Percentiles rank a stretch among this genome's conserved stretches.
Conservation (phyloP, 805 yeast species). For the Saturnispora mendoncae region DNA sequence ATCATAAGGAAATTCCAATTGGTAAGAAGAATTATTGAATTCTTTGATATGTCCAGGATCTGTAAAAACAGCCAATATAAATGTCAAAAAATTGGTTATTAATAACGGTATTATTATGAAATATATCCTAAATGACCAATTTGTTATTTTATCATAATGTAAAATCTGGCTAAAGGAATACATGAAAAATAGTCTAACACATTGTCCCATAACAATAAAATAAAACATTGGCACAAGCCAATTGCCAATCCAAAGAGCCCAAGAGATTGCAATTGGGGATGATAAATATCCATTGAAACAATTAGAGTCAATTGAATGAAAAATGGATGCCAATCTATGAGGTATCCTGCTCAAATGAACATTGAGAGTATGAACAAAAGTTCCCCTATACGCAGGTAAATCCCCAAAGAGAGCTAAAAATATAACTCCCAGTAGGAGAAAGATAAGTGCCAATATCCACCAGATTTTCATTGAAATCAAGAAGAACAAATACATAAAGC, state of each 20-base stretch:
- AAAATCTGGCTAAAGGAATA: conserved; percentile 18
- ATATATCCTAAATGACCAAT: conserved; percentile 13
- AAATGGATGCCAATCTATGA: not conserved
- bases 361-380: conserved; percentile 25
- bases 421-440: conserved; percentile 15
- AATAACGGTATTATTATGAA: conserved; percentile 29
- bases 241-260: conserved; percentile 20
- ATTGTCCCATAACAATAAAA: conserved; percentile 27
- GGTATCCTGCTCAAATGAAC: conserved; percentile 10
- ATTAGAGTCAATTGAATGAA: conserved; percentile 19
- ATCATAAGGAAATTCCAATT: conserved; percentile 29
- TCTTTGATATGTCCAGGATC: conserved; percentile 34
- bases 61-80: conserved; percentile 31
- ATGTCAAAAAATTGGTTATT: conserved; percentile 27
- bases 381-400: conserved; percentile 32
- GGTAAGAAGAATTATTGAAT: conserved; percentile 1
- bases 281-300: conserved; percentile 20
- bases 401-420: conserved; percentile 40
- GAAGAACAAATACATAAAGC: not conserved
- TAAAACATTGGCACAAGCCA: conserved; percentile 41
- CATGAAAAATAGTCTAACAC: conserved; percentile 21
- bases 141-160: conserved; percentile 4
- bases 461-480: not conserved
- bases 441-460: conserved; percentile 1
- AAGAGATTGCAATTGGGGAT: conserved; percentile 10